Evolutionary conservation across 495 filamentous ascomycete genomes (phyloP).

Genomic region (Podospora sp.): DNA sequence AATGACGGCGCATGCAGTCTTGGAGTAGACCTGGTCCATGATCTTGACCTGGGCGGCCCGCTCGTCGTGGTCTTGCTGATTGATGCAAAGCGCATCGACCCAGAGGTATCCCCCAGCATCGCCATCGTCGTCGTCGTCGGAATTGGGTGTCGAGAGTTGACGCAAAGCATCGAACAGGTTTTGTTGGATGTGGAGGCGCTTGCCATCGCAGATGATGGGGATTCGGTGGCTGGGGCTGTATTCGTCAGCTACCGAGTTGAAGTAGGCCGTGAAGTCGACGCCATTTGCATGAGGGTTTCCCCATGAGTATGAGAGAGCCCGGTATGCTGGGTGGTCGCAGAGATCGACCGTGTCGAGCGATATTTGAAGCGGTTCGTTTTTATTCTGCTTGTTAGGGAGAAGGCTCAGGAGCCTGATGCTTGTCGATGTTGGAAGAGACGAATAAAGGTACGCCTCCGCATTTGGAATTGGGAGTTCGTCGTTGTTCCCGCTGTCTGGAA

Average conservation of each 20-base stretch:
- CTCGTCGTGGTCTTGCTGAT: constrained; percentile 40
- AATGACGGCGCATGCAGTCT: constrained; percentile 32
- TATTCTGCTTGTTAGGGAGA: not conserved
- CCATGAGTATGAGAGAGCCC: not conserved
- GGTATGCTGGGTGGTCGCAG: not conserved
- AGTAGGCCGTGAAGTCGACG: not conserved
- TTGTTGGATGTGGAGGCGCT: not conserved
- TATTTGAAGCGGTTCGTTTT: not conserved
- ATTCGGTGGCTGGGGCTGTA: not conserved
- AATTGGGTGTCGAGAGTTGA: no score
- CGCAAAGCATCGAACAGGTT: not conserved
- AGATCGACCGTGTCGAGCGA: not conserved
- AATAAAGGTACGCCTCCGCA: not conserved
- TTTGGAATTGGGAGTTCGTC: not conserved
- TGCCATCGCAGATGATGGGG: not conserved
- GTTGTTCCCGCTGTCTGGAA: not conserved
- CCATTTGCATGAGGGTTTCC: not conserved
- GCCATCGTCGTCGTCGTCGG: not conserved
- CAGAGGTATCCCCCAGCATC: constrained; percentile 1
- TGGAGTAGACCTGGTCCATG: constrained; percentile 42
- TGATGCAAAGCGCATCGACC: constrained; percentile 47
- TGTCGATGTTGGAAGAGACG: not conserved
- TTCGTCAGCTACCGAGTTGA: not conserved
- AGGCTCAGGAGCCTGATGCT: not conserved
- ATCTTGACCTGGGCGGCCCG: constrained; percentile 35